These are phyloP conservation scores for Apiospora marii DNA, from an alignment of 2,329 filamentous ascomycete genomes.

Conservation along the genomic window DNA sequence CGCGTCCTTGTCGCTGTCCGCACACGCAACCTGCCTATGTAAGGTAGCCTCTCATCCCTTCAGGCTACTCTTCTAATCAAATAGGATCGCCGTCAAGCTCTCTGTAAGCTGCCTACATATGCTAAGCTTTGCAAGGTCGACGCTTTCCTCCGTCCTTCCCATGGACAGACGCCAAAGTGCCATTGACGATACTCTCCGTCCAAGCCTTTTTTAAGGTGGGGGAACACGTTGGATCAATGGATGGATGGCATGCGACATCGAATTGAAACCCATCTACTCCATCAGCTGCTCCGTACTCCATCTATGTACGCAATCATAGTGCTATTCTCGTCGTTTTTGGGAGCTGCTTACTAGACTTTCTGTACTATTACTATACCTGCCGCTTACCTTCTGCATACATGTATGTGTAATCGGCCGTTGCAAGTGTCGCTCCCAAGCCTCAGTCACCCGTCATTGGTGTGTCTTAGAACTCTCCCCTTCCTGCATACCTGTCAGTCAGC, in stretches of 20 bases:
- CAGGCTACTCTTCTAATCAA: not conserved
- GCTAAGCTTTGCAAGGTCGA: not conserved
- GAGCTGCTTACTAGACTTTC: not conserved
- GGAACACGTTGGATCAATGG: not conserved
- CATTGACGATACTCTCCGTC: not conserved
- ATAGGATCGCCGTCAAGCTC: not conserved
- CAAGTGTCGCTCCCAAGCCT: not conserved
- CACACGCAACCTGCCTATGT: not conserved
- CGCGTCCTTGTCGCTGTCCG: not conserved
- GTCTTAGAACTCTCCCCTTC: not conserved
- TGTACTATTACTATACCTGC: not conserved
- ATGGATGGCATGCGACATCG: not conserved
- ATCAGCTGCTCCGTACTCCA: not conserved
- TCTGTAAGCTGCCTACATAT: not conserved
- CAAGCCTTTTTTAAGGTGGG: slow-evolving; percentile 1
- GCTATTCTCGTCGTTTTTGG: not conserved
- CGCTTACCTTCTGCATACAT: not conserved
- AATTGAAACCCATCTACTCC: not conserved
- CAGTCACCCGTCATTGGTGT: not conserved
- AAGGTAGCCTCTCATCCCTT: not conserved
- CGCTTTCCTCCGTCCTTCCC: not conserved
- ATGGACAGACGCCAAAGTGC: too few relatives aligned
- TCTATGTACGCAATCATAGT: not conserved
- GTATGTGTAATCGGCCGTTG: not conserved
- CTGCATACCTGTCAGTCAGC: not conserved